Base-by-base conservation (phyloP, 495 filamentous ascomycete genomes). In the Talaromyces borbonicus region DNA sequence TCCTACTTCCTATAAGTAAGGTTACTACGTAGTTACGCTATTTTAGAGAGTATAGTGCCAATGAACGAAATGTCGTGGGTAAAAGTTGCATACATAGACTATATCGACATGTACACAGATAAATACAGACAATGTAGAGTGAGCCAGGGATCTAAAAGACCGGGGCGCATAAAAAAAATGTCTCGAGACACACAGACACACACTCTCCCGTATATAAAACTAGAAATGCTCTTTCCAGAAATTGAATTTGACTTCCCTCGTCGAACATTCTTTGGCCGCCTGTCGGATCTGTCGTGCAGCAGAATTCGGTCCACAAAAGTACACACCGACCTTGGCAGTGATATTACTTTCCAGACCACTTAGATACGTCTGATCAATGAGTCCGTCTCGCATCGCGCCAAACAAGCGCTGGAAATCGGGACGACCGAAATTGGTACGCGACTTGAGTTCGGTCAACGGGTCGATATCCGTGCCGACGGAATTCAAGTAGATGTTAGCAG, bases 201-300 rank as follows among this genome's bases (percentile, higher is more conserved):
- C 20, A 20, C 33, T 16, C 32, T 7, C 26, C 26, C 26, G 12
- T 15, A 36, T 8, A 33, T 23, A 8, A 49, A 35, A 26, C 48
- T 61, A 73, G 48, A 77, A 84, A 73, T 99, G 89, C 66, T 99
- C 92, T 68, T 97, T 99, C 92, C 92, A 99, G 73, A 99, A 99
- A 60, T 86, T 87, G 69, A 97, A 99, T 46, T 77, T 77, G 46
- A 98, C 85, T 51, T 94, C 85, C 49, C 72, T 75, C 5, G 73
- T 80, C 15, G 79, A 85, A 5, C 82, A 80, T 35, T 63, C 55
- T 54, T 78, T 81, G 40, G 86, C 82, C 11, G 92, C 89, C 57
- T 80, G 80, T 58, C 80, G 80, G 55, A 99, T 96, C 58, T 90
- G 79, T 52, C 87, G 73, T 1, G 90, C 90, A 56, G 78, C 78